Evolutionary conservation across 2,329 filamentous ascomycete genomes (phyloP), one percentile per base, ranked within the genome.

Genomic region (Fusarium sulawesiense): DNA sequence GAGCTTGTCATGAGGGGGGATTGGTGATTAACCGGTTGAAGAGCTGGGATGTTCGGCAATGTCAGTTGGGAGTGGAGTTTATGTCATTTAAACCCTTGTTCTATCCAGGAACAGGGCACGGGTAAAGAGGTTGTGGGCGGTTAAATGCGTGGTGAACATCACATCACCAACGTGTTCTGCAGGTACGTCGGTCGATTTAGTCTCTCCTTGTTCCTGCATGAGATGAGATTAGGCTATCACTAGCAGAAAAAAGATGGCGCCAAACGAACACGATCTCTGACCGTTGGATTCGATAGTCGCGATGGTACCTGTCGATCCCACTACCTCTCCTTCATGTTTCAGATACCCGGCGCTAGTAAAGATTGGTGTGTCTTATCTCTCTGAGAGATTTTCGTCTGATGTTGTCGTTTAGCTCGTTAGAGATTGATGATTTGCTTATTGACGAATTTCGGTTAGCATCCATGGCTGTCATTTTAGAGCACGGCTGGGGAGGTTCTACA

Each of bases 341-440:
- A 70, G 63, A 70, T 70, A 56, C 62, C 45, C 67, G 67, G 56
- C 66, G 66, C 66, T 51, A 40, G 32, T 27, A 25, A 51, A 40
- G 16, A 51, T 27, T 51, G 18, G 32, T 51, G 32, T 51, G 37
- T 32, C 48, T 51, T 40, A 40, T 51, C 14, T 29, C 11, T 6
- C 29, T n/a, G 41, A 44, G 41, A 0, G 41, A 44, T 44, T 46
- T 27, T 25, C 44, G 16, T 51, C 23, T 40, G n/a, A 23, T 40
- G 16, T 50, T 25, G 44, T 51, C 9, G 21, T 20, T 16, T 51
- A 32, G 30, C 7, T 16, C 25, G 48, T 51, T 12, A 34, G 30
- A 51, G 32, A 51, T 51, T 40, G 32, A 51, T 40, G 32, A n/a
- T 37, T 10, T 11, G 32, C 32, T 51, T 34, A 51, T 40, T 37